Evolutionary conservation across 1,284 basidiomycete genomes (phyloP), one percentile per base, ranked within the genome.

Genomic region (Naganishia albida): DNA sequence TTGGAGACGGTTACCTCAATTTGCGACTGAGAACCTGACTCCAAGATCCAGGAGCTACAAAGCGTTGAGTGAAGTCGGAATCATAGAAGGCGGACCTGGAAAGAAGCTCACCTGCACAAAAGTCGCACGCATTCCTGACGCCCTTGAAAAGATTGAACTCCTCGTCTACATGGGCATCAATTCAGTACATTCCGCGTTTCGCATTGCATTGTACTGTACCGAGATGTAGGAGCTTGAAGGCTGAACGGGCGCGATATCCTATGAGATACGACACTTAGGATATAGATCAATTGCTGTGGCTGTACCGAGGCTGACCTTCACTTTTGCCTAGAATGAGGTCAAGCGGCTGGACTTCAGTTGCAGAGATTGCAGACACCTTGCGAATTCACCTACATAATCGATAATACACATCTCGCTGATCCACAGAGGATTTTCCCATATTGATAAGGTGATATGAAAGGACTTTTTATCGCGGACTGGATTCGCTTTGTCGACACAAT

Each of bases 241-340:
- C 84, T 15, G 83, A 85, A 12, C 84, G 76, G 2, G 84, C 84
- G 53, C 84, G 77, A 69, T 84, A 85, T 6, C 81, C 81, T 74
- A 44, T 16, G 20, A 6, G 6, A 15, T 3, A 44, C 42, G 16
- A 40, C 16, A 34, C 8, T 38, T 13, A 12, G 25, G n/a, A 3
- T 7, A 57, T 42, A 12, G 20, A 20, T 12, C 43, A n/a, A n/a
- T 34, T 18, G 25, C 54, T 15, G 34, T 23, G 42, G n/a, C 25
- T 42, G 15, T 20, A 13, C 1, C n/a, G 15, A 20, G 16, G 67
- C 66, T 25, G 18, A 73, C 70, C 71, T 59, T 72, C 70, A 39
- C 74, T 75, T 69, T 77, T 78, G 55, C 72, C 74, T 62, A 30
- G 13, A 20, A 38, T n/a, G 18, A 60, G 43, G 40, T 39, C n/a